These are phyloP conservation scores for Podaxis mareebaensis DNA, from an alignment of 768 basidiomycete species.

Conservation along the genomic window DNA sequence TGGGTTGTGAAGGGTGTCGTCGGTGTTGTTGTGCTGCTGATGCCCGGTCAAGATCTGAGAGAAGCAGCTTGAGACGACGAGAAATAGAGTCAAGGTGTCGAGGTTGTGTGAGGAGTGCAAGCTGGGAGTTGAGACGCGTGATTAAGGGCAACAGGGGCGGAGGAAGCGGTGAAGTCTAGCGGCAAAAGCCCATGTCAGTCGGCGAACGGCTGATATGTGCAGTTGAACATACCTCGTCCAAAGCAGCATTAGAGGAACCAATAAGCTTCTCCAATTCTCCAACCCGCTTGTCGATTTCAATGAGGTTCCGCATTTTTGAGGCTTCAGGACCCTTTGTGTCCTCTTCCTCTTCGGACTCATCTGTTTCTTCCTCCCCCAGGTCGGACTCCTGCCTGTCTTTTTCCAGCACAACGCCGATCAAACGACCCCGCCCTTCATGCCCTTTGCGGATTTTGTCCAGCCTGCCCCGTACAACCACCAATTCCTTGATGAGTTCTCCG, in stretches of 20 bases:
- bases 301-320: conserved; percentile 49
- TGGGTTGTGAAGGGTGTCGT: conserved; percentile 44
- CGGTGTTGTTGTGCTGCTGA: conserved; percentile 54
- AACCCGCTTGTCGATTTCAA: conserved; percentile 82
- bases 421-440: conserved; percentile 63
- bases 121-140: conserved; percentile 78
- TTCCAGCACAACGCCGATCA: conserved; percentile 60
- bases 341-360: conserved; percentile 13
- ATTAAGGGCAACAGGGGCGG: conserved; percentile 83
- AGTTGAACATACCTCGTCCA: conserved; percentile 72
- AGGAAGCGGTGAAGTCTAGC: conserved; percentile 69
- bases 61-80: conserved; percentile 85
- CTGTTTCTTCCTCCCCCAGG: conserved; percentile 12
- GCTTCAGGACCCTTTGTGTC: conserved; percentile 25
- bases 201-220: not conserved
- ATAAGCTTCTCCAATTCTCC: conserved; percentile 81
- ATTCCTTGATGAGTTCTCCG: conserved; percentile 71
- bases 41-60: conserved; percentile 89
- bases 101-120: conserved; percentile 89
- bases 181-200: not conserved
- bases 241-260: conserved; percentile 73
- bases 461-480: conserved; percentile 72
- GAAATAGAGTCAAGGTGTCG: conserved; percentile 96
- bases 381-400: conserved; percentile 27
- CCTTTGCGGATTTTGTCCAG: conserved; percentile 67